These are phyloP conservation scores for Prunus yedoensis DNA, from an alignment of 331 rosid genomes.

Conservation along the genomic window DNA sequence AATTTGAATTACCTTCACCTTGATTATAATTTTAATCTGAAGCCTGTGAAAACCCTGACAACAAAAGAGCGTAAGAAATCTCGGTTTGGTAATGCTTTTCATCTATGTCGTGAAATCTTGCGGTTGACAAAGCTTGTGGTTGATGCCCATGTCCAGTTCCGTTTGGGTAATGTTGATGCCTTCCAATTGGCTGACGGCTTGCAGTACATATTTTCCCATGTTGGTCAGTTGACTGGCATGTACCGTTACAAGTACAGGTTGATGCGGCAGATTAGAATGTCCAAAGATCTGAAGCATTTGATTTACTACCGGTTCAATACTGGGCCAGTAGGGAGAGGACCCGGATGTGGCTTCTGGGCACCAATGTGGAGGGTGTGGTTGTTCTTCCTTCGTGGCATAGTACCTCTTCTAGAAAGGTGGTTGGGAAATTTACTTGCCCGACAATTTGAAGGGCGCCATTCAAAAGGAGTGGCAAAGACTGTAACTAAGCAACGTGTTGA, in stretches of 20 bases:
- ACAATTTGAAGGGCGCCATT: slow-evolving; percentile 98
- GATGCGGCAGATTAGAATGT: slow-evolving; percentile 99
- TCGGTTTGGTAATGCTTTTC: slow-evolving; percentile 97
- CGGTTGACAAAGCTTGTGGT: slow-evolving; percentile 97
- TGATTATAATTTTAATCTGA: slow-evolving; percentile 90
- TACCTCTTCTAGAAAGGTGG: slow-evolving; percentile 96
- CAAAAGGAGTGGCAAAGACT: slow-evolving; percentile 98
- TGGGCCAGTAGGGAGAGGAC: slow-evolving; percentile 99
- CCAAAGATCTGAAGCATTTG: slow-evolving; percentile 94
- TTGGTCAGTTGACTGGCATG: slow-evolving; percentile 98
- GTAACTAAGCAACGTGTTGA: slow-evolving; percentile 99
- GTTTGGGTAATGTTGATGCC: slow-evolving; percentile 98
- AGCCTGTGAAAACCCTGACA: slow-evolving; percentile 96
- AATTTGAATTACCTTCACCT: slow-evolving; percentile 96
- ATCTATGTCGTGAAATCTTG: slow-evolving; percentile 95
- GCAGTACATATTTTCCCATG: slow-evolving; percentile 95
- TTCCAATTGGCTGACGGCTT: slow-evolving; percentile 97
- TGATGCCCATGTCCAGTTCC: slow-evolving; percentile 97
- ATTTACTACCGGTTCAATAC: slow-evolving; percentile 97
- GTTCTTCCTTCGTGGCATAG: slow-evolving; percentile 98
- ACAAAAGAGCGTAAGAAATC: slow-evolving; percentile 97
- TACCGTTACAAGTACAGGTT: slow-evolving; percentile 94
- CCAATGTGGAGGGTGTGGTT: slow-evolving; percentile 99
- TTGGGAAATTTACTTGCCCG: slow-evolving; percentile 95
- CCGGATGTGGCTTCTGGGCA: slow-evolving; percentile 99